A percentile compares a stretch with the other conserved stretches of the same genome.
Conservation (phyloP, 495 filamentous ascomycete genomes). For the Neurospora africana region DNA sequence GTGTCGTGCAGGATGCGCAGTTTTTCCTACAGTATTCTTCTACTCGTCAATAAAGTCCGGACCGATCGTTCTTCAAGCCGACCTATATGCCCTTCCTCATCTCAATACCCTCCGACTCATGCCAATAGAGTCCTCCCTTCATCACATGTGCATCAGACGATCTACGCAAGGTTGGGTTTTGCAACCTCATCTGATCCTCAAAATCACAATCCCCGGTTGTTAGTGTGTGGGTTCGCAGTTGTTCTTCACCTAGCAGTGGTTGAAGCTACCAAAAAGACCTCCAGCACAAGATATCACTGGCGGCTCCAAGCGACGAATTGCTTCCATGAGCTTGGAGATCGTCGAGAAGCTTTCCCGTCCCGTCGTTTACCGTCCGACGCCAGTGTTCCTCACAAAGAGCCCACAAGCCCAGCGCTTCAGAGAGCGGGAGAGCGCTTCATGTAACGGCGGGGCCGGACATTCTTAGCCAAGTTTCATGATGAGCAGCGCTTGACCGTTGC, state of each 20-base stretch:
- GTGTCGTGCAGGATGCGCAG: neutral
- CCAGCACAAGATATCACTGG: neutral
- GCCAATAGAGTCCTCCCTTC: neutral
- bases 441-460: neutral
- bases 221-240: neutral
- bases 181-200: neutral
- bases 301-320: neutral
- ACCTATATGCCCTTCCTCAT: neutral
- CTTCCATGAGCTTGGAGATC: neutral
- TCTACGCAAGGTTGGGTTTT: slow-evolving; percentile 1
- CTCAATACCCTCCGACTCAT: neutral
- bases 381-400: neutral
- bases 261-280: neutral
- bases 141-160: neutral
- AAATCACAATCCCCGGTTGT: neutral
- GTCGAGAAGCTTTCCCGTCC: neutral
- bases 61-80: neutral
- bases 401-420: neutral
- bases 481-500: neutral
- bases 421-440: neutral
- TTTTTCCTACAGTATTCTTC: neutral
- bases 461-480: neutral
- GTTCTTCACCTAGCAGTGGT: neutral
- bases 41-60: neutral
- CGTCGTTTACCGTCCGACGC: neutral